Evolutionary conservation across 2,329 filamentous ascomycete species (phyloP).

Genomic region (Zalaria sp.): DNA sequence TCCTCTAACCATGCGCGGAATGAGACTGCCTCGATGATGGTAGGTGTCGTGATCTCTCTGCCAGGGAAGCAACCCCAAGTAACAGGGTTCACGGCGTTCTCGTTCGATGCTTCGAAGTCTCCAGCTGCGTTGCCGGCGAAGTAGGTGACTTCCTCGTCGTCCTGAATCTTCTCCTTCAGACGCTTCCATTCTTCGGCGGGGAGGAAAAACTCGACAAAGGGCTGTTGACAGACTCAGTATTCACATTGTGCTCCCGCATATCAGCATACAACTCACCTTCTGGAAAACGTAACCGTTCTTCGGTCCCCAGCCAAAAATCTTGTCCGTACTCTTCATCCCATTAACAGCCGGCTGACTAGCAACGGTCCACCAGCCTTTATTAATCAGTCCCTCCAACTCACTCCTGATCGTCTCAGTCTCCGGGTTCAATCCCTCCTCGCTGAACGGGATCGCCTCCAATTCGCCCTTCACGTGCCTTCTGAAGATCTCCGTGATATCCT

Average conservation of each 20-base stretch:
- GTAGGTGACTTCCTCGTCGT: slow-evolving; percentile 61
- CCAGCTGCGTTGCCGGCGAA: slow-evolving; percentile 70
- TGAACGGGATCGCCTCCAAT: slow-evolving; percentile 78
- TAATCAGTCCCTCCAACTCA: slow-evolving; percentile 64
- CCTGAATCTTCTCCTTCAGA: slow-evolving; percentile 52
- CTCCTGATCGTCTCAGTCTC: slow-evolving; percentile 73
- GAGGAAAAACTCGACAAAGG: slow-evolving; percentile 94
- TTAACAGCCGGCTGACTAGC: slow-evolving; percentile 92
- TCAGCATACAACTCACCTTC: slow-evolving; percentile 34
- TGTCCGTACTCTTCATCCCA: slow-evolving; percentile 60
- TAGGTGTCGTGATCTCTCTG: slow-evolving; percentile 91
- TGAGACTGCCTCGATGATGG: slow-evolving; percentile 89
- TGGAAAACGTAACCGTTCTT: slow-evolving; percentile 91
- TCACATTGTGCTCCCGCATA: no score
- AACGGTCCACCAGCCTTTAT: slow-evolving; percentile 86
- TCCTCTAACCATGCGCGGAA: slow-evolving; percentile 93
- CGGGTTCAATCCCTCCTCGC: slow-evolving; percentile 70
- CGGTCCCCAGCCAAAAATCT: slow-evolving; percentile 86
- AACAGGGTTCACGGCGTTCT: slow-evolving; percentile 73
- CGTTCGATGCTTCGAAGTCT: slow-evolving; percentile 56
- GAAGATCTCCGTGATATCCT: slow-evolving; percentile 72
- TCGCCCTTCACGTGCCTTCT: slow-evolving; percentile 66
- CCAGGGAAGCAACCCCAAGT: slow-evolving; percentile 94
- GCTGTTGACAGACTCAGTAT: slow-evolving; percentile 16
- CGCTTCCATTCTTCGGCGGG: slow-evolving; percentile 55